phyloP scores from a whole-genome alignment of 345 rosid species.

The Lagerstroemia speciosa region DNA sequence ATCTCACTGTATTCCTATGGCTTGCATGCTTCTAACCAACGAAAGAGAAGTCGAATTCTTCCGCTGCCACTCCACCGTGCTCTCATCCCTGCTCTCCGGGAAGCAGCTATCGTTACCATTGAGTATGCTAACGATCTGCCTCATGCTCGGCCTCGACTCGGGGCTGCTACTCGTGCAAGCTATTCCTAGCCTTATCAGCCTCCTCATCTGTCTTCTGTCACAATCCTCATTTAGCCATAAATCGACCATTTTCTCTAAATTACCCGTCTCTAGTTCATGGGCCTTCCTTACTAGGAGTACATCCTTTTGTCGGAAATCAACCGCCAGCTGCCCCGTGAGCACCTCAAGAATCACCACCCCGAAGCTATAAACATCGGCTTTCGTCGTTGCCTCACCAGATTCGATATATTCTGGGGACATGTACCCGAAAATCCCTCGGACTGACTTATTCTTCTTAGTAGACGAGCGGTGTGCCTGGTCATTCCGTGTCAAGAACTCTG shows the following conservation, averaged over 20 bases:
- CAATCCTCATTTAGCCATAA: conserved; percentile 37
- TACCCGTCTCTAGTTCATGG: conserved; percentile 39
- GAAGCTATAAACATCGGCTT: conserved; percentile 83
- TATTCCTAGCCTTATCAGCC: conserved; percentile 55
- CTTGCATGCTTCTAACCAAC: conserved; percentile 65
- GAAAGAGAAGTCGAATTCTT: conserved; percentile 52
- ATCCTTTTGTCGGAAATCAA: conserved; percentile 68
- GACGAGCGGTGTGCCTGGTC: conserved; percentile 64
- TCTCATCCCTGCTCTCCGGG: conserved; percentile 35
- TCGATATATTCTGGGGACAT: conserved; percentile 92
- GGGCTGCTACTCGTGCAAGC: conserved; percentile 79
- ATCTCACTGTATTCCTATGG: conserved; percentile 71
- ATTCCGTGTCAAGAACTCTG: conserved; percentile 80
- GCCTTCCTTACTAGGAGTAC: conserved; percentile 55
- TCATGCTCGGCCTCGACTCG: conserved; percentile 56
- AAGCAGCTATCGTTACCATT: conserved; percentile 61
- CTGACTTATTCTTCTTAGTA: conserved; percentile 34
- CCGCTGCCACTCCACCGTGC: conserved; percentile 50
- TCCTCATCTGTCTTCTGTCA: conserved; percentile 37
- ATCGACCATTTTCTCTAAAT: conserved; percentile 53
- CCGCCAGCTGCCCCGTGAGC: conserved; percentile 81
- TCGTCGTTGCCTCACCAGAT: conserved; percentile 73
- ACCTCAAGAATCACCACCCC: conserved; percentile 85
- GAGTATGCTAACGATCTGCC: conserved; percentile 76
- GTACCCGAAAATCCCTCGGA: conserved; percentile 87